Evolutionary conservation across 2,329 filamentous ascomycete species (phyloP).

Genomic region (Cylindrodendrum hubeiense): DNA sequence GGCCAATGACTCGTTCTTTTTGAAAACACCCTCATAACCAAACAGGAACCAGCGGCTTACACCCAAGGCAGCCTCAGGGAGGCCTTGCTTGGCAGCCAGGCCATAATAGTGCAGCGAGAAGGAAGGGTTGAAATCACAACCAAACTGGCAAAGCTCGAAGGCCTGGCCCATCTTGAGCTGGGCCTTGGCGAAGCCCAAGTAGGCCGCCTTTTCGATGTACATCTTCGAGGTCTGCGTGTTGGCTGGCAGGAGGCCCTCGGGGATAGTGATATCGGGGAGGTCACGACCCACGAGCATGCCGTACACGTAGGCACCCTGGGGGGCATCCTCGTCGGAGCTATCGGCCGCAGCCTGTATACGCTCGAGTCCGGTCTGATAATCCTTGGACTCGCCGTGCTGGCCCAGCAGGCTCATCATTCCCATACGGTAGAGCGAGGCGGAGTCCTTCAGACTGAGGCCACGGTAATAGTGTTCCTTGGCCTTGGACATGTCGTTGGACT

Average conservation of each 20-base stretch:
- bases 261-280: slow-evolving; percentile 89
- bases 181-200: slow-evolving; percentile 94
- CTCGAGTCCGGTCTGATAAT: slow-evolving; percentile 82
- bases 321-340: slow-evolving; percentile 93
- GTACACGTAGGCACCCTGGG: slow-evolving; percentile 94
- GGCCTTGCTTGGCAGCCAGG: slow-evolving; percentile 90
- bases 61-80: slow-evolving; percentile 92
- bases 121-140: slow-evolving; percentile 94
- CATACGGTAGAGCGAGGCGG: slow-evolving; percentile 86
- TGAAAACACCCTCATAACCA: slow-evolving; percentile 90
- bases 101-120: slow-evolving; percentile 96
- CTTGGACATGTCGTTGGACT: slow-evolving; percentile 91
- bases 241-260: slow-evolving; percentile 75
- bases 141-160: slow-evolving; percentile 93
- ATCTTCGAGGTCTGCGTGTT: slow-evolving; percentile 81
- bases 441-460: slow-evolving; percentile 84
- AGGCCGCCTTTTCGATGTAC: slow-evolving; percentile 97
- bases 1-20: slow-evolving; percentile 95
- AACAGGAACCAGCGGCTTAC: slow-evolving; percentile 99
- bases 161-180: slow-evolving; percentile 98
- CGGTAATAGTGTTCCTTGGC: slow-evolving; percentile 91
- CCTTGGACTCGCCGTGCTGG: slow-evolving; percentile 90
- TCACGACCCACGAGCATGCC: slow-evolving; percentile 95
- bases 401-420: slow-evolving; percentile 98
- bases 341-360: slow-evolving; percentile 87